Conservation (phyloP, 2,329 filamentous ascomycete genomes). For the Hypoxylon sp. region DNA sequence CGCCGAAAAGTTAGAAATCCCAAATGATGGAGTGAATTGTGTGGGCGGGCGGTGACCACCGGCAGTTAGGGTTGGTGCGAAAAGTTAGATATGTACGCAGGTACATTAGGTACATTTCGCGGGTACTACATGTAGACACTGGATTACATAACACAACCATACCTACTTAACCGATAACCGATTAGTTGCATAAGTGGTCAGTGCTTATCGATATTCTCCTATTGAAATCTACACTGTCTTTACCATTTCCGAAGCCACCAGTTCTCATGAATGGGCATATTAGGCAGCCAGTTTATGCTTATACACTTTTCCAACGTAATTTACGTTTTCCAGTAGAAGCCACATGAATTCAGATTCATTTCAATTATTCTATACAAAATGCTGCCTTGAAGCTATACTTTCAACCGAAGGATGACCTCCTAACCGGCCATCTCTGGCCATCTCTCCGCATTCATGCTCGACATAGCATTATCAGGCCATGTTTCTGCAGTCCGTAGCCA, state of each 20-base stretch:
- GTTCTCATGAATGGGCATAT: not conserved
- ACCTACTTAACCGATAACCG: not conserved
- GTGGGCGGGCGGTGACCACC: conserved; percentile 59
- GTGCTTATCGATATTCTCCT: not conserved
- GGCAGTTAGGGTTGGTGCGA: conserved; percentile 63
- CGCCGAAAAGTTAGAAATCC: conserved; percentile 39
- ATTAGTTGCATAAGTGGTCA: not conserved
- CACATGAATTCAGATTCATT: conserved; percentile 20
- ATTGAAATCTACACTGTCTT: not conserved
- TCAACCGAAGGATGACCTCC: conserved; percentile 11
- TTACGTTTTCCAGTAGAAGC: not conserved
- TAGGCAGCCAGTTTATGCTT: not conserved
- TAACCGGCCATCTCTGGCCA: conserved; percentile 8
- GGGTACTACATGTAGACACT: no score
- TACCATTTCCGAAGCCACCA: not conserved
- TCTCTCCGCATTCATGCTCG: conserved; percentile 12
- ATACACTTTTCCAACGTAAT: not conserved
- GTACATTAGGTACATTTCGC: not conserved
- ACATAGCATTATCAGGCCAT: conserved; percentile 7
- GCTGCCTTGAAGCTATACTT: conserved; percentile 13
- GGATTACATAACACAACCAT: not conserved
- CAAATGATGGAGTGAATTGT: conserved; percentile 46
- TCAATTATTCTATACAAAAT: conserved; percentile 23
- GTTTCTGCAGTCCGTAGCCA: conserved; percentile 11
- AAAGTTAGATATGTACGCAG: not conserved